phyloP scores from a whole-genome alignment of 345 rosid species.

The Salix purpurea region DNA sequence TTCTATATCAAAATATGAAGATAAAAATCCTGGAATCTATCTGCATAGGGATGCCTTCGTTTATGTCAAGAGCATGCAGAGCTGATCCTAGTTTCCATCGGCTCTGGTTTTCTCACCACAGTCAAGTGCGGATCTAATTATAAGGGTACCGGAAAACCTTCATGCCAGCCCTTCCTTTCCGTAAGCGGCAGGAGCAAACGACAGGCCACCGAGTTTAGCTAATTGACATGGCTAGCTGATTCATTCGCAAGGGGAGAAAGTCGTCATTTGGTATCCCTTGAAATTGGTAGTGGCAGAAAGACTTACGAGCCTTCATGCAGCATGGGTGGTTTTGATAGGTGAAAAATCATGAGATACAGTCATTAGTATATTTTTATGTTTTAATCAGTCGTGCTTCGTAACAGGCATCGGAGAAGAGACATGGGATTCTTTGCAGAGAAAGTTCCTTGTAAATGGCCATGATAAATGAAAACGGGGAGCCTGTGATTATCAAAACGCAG shows the following conservation, averaged over 20 bases:
- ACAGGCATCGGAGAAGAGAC: slow-evolving; percentile 35
- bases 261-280: slow-evolving; percentile 29
- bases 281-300: slow-evolving; percentile 30
- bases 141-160: neutral
- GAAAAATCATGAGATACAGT: neutral
- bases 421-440: slow-evolving; percentile 28
- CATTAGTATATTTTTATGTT: neutral
- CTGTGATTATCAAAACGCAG: slow-evolving; percentile 29
- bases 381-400: neutral
- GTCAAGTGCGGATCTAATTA: neutral
- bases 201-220: neutral
- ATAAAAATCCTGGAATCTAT: neutral
- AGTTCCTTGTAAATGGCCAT: slow-evolving; percentile 42
- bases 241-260: slow-evolving; percentile 5
- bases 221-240: neutral
- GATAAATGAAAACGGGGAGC: slow-evolving; percentile 34
- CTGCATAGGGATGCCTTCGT: neutral
- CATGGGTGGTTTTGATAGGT: slow-evolving; percentile 54
- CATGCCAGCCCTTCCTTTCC: neutral
- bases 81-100: neutral
- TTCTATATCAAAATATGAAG: neutral
- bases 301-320: slow-evolving; percentile 37
- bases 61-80: neutral
- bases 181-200: neutral
- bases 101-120: neutral